Percentiles rank a stretch among this genome's conserved stretches.
phyloP scores from a whole-genome alignment of 2,329 filamentous ascomycete genomes.

The Colletotrichum zoysiae region DNA sequence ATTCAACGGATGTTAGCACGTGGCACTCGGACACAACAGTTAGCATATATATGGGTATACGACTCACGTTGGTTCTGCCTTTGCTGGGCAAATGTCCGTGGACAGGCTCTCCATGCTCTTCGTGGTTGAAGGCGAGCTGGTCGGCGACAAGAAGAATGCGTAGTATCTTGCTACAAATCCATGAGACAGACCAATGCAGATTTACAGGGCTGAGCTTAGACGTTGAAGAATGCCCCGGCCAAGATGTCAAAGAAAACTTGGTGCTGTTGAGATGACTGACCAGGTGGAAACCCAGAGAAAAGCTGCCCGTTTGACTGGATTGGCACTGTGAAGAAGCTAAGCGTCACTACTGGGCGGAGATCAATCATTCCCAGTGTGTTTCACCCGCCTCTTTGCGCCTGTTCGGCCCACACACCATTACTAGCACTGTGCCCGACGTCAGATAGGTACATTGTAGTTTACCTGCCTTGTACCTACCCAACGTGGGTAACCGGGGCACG shows the following conservation, averaged over 20 bases:
- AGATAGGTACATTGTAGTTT: too few species aligned
- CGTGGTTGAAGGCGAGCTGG: not conserved
- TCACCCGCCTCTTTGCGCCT: not conserved
- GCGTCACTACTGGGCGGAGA: not conserved
- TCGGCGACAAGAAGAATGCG: not conserved
- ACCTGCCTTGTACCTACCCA: not conserved
- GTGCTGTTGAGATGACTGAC: not conserved
- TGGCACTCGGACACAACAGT: not conserved
- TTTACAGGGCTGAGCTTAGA: not conserved
- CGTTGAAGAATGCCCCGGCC: not conserved
- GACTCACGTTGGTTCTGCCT: constrained; percentile 45
- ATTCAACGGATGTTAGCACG: not conserved
- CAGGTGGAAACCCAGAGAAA: not conserved
- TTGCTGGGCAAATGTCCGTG: constrained; percentile 50
- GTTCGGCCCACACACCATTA: not conserved
- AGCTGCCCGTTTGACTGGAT: constrained; percentile 1
- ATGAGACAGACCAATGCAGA: not conserved
- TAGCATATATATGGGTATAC: not conserved
- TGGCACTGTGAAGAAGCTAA: constrained; percentile 14
- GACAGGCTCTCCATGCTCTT: constrained; percentile 37
- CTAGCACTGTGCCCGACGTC: not conserved
- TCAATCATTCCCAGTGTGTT: constrained; percentile 9
- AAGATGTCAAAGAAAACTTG: not conserved
- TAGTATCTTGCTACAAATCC: too few species aligned
- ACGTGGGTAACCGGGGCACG: constrained; percentile 5